These are phyloP conservation scores for Xylaria sp. DNA, from an alignment of 2,329 filamentous ascomycete genomes.

Conservation along the genomic window DNA sequence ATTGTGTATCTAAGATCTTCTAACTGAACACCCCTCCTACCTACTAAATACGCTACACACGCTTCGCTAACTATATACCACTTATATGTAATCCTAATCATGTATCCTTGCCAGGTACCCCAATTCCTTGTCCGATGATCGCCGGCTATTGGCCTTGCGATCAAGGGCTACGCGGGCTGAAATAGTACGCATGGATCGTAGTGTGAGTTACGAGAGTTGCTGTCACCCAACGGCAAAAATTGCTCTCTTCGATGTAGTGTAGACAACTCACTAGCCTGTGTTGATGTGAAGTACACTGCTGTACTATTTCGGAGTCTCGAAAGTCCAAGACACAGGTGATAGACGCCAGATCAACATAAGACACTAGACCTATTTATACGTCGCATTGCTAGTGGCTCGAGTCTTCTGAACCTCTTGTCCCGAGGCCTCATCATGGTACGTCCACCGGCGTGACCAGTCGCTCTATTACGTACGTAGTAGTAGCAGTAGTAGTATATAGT, in stretches of 20 bases:
- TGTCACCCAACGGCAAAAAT: slow-evolving; percentile 23
- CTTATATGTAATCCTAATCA: slow-evolving; percentile 39
- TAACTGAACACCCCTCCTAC: slow-evolving; percentile 43
- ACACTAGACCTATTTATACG: background rate
- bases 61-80: background rate
- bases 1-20: slow-evolving; percentile 37
- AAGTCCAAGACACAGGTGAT: background rate
- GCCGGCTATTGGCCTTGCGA: slow-evolving; percentile 45
- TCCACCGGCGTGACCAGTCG: slow-evolving; percentile 40
- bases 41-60: background rate
- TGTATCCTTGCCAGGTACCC: slow-evolving; percentile 44
- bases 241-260: background rate
- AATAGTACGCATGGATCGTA: background rate
- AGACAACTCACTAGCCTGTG: background rate
- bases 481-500: no score
- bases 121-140: slow-evolving; percentile 50
- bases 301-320: background rate
- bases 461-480: background rate
- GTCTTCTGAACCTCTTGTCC: slow-evolving; percentile 12
- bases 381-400: slow-evolving; percentile 6
- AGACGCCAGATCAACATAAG: background rate
- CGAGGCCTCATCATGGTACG: slow-evolving; percentile 2
- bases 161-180: slow-evolving; percentile 26
- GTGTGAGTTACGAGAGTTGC: slow-evolving; percentile 2
- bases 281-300: background rate